Conservation (phyloP, 306 rosid genomes). For the Corylus americana region DNA sequence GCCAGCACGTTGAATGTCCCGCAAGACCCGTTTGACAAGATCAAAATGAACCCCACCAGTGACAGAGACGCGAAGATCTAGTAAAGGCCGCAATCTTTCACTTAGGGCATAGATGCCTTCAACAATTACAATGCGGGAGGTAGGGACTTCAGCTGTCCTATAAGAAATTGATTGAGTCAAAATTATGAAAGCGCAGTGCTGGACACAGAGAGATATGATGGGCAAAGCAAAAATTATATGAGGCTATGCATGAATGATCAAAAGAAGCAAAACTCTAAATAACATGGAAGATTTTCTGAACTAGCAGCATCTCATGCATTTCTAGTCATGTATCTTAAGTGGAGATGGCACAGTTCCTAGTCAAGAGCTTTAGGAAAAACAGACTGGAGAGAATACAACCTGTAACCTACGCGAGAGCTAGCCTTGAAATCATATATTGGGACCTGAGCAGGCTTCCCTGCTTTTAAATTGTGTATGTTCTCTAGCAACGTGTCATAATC, state of each 20-base stretch:
- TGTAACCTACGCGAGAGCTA: conserved; percentile 83
- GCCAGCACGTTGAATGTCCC: conserved; percentile 97
- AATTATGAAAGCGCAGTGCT: not conserved
- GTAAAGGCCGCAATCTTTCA: conserved; percentile 80
- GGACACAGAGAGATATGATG: not conserved
- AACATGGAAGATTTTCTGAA: no score
- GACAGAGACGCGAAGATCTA: conserved; percentile 95
- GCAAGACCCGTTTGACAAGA: conserved; percentile 93
- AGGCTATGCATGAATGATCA: not conserved
- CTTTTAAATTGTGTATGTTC: conserved; percentile 79
- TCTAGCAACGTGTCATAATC: conserved; percentile 91
- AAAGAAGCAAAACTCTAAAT: no score
- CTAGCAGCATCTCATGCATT: no score
- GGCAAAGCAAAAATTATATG: not conserved
- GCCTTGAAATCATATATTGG: conserved; percentile 97
- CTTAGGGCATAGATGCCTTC: conserved; percentile 97
- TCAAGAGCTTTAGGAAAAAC: conserved; percentile 13
- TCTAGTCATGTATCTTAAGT: not conserved
- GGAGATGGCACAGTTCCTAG: conserved; percentile 13
- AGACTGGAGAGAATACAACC: conserved; percentile 51
- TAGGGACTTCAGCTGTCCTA: conserved; percentile 89
- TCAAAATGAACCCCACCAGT: conserved; percentile 99
- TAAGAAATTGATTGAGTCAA: conserved; percentile 20
- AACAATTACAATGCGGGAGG: conserved; percentile 76
- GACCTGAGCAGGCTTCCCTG: conserved; percentile 83